Evolutionary conservation across 2,329 filamentous ascomycete species (phyloP).

Genomic region (Dactylellina leptospora): DNA sequence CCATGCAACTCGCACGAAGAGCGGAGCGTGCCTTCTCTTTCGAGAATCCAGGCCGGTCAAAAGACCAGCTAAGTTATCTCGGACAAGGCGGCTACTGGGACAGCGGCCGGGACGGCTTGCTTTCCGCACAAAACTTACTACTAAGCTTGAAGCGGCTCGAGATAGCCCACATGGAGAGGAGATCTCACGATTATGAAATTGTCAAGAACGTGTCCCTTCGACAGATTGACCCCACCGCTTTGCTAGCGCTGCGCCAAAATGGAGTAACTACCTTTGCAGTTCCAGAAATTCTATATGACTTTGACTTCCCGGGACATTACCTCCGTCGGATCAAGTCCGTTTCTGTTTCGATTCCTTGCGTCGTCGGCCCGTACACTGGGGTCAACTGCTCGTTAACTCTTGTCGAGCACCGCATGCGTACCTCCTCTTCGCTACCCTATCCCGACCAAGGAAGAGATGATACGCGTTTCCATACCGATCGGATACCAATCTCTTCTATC

Average conservation of each 20-base stretch:
- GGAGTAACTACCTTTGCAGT: conserved; percentile 57
- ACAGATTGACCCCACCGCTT: conserved; percentile 56
- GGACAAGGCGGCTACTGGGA: conserved; percentile 56
- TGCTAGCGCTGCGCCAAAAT: conserved; percentile 56
- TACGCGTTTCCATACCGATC: conserved; percentile 52
- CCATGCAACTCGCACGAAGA: conserved; percentile 56
- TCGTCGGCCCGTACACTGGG: conserved; percentile 58
- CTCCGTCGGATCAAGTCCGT: conserved; percentile 59
- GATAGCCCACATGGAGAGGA: conserved; percentile 54
- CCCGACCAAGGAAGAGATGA: conserved; percentile 2
- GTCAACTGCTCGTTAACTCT: conserved; percentile 57
- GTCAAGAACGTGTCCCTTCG: conserved; percentile 59
- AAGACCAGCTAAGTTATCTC: background rate
- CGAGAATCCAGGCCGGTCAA: conserved; percentile 52
- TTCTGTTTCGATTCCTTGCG: conserved; percentile 59
- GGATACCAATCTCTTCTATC: conserved; percentile 57
- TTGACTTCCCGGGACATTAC: conserved; percentile 62
- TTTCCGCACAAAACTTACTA: conserved; percentile 56
- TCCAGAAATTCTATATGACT: conserved; percentile 60
- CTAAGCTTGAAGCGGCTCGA: conserved; percentile 57
- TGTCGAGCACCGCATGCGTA: background rate
- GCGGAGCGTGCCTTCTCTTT: conserved; percentile 57
- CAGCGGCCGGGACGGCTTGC: conserved; percentile 60
- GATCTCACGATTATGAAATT: conserved; percentile 58
- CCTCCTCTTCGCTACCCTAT: conserved; percentile 10